A percentile compares a stretch with the other conserved stretches of the same genome.
phyloP scores from a whole-genome alignment of 2,329 filamentous ascomycete species.

The Trichophyton simii region DNA sequence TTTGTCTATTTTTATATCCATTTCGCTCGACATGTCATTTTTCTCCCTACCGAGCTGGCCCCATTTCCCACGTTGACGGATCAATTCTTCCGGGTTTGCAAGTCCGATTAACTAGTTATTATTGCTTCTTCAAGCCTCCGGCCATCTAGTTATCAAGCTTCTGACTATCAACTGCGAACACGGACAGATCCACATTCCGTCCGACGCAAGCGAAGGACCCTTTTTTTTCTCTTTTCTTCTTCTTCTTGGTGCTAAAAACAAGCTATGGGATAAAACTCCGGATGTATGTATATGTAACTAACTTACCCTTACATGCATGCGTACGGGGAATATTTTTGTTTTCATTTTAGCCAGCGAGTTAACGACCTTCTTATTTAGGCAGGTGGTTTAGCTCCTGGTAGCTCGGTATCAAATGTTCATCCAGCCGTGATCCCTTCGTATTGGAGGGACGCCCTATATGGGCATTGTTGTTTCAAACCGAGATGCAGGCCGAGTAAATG shows the following conservation, averaged over 20 bases:
- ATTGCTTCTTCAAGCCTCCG: neutral
- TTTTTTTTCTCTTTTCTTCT: too few species aligned
- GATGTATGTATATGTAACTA: too few species aligned
- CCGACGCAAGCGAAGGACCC: too few species aligned
- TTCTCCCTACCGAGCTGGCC: neutral
- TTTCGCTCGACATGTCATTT: neutral
- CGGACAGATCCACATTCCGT: neutral
- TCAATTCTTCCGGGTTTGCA: neutral
- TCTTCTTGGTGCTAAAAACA: too few species aligned
- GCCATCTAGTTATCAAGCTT: neutral
- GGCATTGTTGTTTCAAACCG: neutral
- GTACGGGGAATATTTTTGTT: neutral
- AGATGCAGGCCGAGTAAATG: neutral
- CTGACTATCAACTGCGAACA: neutral
- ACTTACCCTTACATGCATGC: too few species aligned
- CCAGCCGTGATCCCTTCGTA: neutral
- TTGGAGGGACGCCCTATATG: neutral
- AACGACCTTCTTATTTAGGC: constrained; percentile 2
- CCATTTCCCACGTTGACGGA: neutral
- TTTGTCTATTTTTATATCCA: neutral
- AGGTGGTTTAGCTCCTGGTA: neutral
- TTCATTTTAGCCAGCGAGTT: neutral
- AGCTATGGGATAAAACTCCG: too few species aligned
- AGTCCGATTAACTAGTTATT: neutral
- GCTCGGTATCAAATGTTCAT: too few species aligned